Evolutionary conservation across 768 basidiomycete species (phyloP).

Genomic region (Lanmaoa pseudosensibilis): DNA sequence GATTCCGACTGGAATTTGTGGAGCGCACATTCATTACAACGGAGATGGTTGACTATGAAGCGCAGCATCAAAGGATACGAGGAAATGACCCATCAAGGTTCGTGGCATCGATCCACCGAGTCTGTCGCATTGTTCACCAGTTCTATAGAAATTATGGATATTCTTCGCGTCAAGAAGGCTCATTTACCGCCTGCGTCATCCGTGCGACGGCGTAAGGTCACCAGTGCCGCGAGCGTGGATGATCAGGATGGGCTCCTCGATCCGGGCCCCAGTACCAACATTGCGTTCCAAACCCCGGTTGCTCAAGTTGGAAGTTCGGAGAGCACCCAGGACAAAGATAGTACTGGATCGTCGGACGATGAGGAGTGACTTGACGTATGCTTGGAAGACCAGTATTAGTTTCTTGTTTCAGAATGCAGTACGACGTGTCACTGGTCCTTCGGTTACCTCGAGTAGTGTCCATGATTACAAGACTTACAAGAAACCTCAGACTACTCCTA

Average conservation of each 20-base stretch:
- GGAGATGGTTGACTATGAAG: slow-evolving; percentile 82
- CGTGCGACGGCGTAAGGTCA: slow-evolving; percentile 50
- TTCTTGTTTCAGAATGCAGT: slow-evolving; percentile 3
- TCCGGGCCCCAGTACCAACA: slow-evolving; percentile 15
- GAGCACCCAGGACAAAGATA: slow-evolving; percentile 14
- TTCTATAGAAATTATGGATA: slow-evolving; percentile 74
- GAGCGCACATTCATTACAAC: slow-evolving; percentile 78
- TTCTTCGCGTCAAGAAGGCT: slow-evolving; percentile 71
- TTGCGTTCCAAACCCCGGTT: slow-evolving; percentile 28
- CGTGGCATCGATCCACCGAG: slow-evolving; percentile 14
- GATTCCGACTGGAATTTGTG: slow-evolving; percentile 81
- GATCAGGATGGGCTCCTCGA: slow-evolving; percentile 39
- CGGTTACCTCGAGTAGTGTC: background rate
- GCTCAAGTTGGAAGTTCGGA: slow-evolving; percentile 16
- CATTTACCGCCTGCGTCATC: slow-evolving; percentile 44
- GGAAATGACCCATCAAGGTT: slow-evolving; percentile 79
- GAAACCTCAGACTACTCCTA: slow-evolving; percentile 55
- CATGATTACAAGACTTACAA: background rate
- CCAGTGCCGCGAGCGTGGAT: slow-evolving; percentile 49
- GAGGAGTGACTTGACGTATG: slow-evolving; percentile 13
- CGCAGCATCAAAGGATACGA: slow-evolving; percentile 72
- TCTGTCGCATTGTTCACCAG: slow-evolving; percentile 8
- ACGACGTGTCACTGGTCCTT: background rate
- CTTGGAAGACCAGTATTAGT: background rate
- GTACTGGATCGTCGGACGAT: slow-evolving; percentile 19